These are phyloP conservation scores for Exophiala calicioides DNA, from an alignment of 2,329 filamentous ascomycete species.

Conservation along the genomic window DNA sequence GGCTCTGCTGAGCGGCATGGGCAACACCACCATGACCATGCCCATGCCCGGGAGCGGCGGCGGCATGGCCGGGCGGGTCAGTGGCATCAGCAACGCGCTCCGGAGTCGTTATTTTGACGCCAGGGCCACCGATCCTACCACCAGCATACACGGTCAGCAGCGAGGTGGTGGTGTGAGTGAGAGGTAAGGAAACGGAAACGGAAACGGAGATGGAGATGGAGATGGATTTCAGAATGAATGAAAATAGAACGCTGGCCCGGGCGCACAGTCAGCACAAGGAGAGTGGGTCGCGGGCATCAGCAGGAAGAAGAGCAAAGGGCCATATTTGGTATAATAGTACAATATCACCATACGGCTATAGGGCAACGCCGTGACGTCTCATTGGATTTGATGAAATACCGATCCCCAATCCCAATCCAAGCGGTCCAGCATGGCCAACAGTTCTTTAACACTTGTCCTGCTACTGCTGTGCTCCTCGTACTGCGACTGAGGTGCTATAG, in stretches of 20 bases:
- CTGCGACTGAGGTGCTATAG: too few species aligned
- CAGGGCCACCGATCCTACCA: too few species aligned
- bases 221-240: neutral
- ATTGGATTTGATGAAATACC: too few species aligned
- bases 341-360: too few species aligned
- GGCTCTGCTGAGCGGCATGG: constrained; percentile 64
- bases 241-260: too few species aligned
- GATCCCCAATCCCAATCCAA: too few species aligned
- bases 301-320: neutral
- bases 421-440: too few species aligned
- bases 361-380: too few species aligned
- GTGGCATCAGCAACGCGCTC: constrained; percentile 55
- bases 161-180: constrained; percentile 5
- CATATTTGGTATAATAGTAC: neutral
- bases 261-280: too few species aligned
- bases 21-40: constrained; percentile 42
- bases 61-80: constrained; percentile 52
- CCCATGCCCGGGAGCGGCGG: constrained; percentile 33
- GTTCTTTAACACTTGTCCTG: too few species aligned
- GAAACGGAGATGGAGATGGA: neutral
- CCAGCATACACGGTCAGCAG: too few species aligned
- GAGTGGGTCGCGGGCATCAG: neutral
- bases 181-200: neutral
- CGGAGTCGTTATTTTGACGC: constrained; percentile 52
- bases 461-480: too few species aligned